Evolutionary conservation across 1,284 basidiomycete species (phyloP).

Genomic region (Trametes polyzona): DNA sequence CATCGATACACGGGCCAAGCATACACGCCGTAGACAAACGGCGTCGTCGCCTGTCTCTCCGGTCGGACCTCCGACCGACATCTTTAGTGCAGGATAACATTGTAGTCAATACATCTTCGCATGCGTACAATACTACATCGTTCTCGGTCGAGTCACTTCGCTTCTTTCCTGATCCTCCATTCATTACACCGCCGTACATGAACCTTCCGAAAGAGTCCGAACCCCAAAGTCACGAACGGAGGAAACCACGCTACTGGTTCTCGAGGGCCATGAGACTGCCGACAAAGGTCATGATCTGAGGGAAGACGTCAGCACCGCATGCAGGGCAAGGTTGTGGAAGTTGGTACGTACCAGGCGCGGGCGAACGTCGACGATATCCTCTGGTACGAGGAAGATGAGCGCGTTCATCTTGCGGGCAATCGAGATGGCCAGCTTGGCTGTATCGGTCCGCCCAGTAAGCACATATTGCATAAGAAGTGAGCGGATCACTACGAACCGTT

Average conservation of each 20-base stretch:
- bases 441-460: not conserved
- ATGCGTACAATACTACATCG: slow-evolving; percentile 19
- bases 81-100: not conserved
- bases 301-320: not conserved
- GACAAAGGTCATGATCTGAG: slow-evolving; percentile 55
- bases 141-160: slow-evolving; percentile 9
- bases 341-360: slow-evolving; percentile 74
- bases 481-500: slow-evolving; percentile 71
- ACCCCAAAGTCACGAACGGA: not conserved
- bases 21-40: no score
- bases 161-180: slow-evolving; percentile 4
- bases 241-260: slow-evolving; percentile 12
- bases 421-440: slow-evolving; percentile 95
- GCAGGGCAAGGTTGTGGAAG: not conserved
- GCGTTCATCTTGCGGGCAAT: slow-evolving; percentile 98
- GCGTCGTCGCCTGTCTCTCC: no score
- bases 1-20: no score
- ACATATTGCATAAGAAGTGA: not conserved
- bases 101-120: slow-evolving; percentile 20
- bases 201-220: slow-evolving; percentile 14
- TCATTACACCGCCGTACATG: slow-evolving; percentile 9
- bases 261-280: slow-evolving; percentile 47
- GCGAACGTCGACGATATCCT: slow-evolving; percentile 91
- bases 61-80: no score
- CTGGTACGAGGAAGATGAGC: slow-evolving; percentile 96